phyloP scores from a whole-genome alignment of 495 filamentous ascomycete species.

The Aspergillus ostianus region DNA sequence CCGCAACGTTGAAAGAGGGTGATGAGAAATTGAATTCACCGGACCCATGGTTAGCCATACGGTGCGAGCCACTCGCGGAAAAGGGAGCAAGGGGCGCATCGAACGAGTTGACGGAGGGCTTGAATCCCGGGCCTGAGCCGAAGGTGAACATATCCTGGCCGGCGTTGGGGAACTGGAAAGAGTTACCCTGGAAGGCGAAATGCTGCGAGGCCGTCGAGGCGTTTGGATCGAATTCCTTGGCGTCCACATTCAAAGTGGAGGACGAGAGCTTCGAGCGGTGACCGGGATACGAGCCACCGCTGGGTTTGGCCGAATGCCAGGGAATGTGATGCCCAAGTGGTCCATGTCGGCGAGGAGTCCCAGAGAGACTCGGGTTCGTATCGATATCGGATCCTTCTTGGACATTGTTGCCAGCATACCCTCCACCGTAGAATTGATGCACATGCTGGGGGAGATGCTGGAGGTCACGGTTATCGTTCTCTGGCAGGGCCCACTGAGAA shows the following conservation, averaged over 20 bases:
- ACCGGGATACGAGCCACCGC: conserved; percentile 36
- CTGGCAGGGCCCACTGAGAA: conserved; percentile 40
- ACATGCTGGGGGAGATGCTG: conserved; percentile 35
- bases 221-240: conserved; percentile 80
- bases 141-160: conserved; percentile 32
- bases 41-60: conserved; percentile 20
- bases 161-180: conserved; percentile 50
- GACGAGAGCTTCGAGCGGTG: conserved; percentile 65
- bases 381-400: conserved; percentile 68
- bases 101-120: conserved; percentile 38
- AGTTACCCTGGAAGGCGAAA: conserved; percentile 52
- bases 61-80: conserved; percentile 52
- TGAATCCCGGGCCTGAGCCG: conserved; percentile 25
- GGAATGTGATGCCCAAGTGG: conserved; percentile 31
- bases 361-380: conserved; percentile 72
- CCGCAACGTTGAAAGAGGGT: conserved; percentile 75
- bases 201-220: conserved; percentile 60
- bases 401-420: conserved; percentile 34
- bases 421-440: conserved; percentile 37
- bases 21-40: conserved; percentile 75
- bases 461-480: conserved; percentile 19
- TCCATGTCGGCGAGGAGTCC: conserved; percentile 50
- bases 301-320: conserved; percentile 43
- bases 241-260: conserved; percentile 81
- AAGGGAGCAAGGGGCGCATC: conserved; percentile 72